Conservation (phyloP, 2,329 filamentous ascomycete species). For the Arthroderma uncinatum region DNA sequence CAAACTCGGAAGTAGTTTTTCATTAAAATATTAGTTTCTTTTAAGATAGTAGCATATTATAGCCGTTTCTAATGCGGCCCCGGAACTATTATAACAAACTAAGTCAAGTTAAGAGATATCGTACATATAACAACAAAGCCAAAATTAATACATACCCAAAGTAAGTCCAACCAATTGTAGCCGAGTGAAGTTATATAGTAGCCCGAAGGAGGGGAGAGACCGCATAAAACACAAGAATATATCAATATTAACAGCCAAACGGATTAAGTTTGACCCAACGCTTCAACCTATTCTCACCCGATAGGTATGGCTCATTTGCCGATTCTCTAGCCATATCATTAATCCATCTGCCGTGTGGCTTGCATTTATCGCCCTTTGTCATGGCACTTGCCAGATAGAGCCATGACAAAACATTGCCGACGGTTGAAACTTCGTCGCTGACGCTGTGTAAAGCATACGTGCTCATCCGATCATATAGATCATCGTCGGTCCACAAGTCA, state of each 20-base stretch:
- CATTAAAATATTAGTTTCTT: too few species aligned
- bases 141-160: neutral
- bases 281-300: slow-evolving; percentile 49
- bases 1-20: too few species aligned
- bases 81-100: too few species aligned
- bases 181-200: too few species aligned
- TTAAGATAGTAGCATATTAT: too few species aligned
- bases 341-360: slow-evolving; percentile 55
- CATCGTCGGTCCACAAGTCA: slow-evolving; percentile 20
- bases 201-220: neutral
- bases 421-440: slow-evolving; percentile 70
- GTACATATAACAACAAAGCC: neutral
- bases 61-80: too few species aligned
- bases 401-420: slow-evolving; percentile 67
- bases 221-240: too few species aligned
- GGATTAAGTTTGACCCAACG: neutral
- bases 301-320: slow-evolving; percentile 48
- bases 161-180: too few species aligned
- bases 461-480: slow-evolving; percentile 56
- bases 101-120: too few species aligned
- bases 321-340: slow-evolving; percentile 62
- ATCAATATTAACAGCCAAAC: neutral
- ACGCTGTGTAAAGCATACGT: slow-evolving; percentile 53
- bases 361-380: slow-evolving; percentile 45
- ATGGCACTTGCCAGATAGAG: slow-evolving; percentile 63